Evolutionary conservation across 139 green algal species (phyloP), one percentile per base, ranked within the genome.

Genomic region (Astrephomene gubernaculifera): DNA sequence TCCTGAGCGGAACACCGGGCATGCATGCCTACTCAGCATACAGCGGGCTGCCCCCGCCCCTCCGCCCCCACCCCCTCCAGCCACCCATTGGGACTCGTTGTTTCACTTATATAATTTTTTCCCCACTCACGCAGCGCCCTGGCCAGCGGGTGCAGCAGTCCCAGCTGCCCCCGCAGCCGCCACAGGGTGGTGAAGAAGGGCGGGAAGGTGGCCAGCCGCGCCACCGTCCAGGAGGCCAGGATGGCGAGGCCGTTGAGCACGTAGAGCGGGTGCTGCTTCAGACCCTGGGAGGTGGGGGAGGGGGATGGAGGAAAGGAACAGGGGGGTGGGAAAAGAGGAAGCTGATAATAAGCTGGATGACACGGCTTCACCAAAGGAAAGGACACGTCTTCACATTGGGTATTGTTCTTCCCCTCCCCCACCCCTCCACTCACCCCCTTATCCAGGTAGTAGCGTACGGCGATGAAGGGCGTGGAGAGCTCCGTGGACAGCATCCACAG

Each of bases 401-500:
- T 44, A 19, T n/a, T 6, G 21, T 22, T 82, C 21, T 4, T 60
- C 69, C 41, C 69, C n/a, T 60, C 12, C 49, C 22, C 45, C 24
- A 1, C 22, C 29, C 31, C 21, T 67, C 45, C 29, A 2, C 61
- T 1, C 39, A 72, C 61, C 61, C 25, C 60, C 36, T 63, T 83
- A 21, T 86, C 45, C 25, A 86, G 39, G 12, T 60, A 4, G 65
- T 67, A 86, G 8, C 79, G 79, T 3, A 69, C 21, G 19, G 64
- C 85, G 64, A 91, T 87, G 79, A 91, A 88, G 25, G 88, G 88
- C 35, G 88, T 91, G 33, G 88, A 89, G 79, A 81, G 80, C 83
- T 91, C 88, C 17, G 88, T 91, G 31, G 69, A 52, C 24, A 91
- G 83, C 88, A 91, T 91, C 83, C 83, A 89, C 36, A 88, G 53